These are phyloP conservation scores for Erodium texanum DNA, from an alignment of 441 rosid genomes.

Conservation along the genomic window DNA sequence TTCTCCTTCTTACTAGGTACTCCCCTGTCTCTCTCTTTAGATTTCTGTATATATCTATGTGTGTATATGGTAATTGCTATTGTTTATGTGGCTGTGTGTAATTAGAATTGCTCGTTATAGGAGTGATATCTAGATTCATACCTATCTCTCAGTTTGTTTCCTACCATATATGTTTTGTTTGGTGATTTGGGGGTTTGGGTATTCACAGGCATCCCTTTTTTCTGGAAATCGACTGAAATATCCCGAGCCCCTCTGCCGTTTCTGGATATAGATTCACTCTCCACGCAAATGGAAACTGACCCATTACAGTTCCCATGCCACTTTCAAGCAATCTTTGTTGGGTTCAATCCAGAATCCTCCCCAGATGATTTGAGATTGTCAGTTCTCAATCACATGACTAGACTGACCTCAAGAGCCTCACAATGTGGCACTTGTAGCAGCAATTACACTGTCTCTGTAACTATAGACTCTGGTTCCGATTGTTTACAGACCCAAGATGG, in stretches of 20 bases:
- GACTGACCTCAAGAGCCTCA: slow-evolving; percentile 6
- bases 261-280: slow-evolving; percentile 3
- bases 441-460: slow-evolving; percentile 49
- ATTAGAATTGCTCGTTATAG: neutral
- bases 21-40: neutral
- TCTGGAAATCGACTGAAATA: slow-evolving; percentile 89
- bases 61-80: too few relatives aligned
- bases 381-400: slow-evolving; percentile 32
- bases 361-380: slow-evolving; percentile 30
- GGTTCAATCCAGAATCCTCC: slow-evolving; percentile 14
- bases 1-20: slow-evolving; percentile 62
- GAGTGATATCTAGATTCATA: neutral
- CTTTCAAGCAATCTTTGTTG: slow-evolving; percentile 28
- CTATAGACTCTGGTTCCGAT: slow-evolving; percentile 27
- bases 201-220: slow-evolving; percentile 49
- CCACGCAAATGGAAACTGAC: slow-evolving; percentile 7
- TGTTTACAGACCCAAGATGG: slow-evolving; percentile 25
- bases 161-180: neutral
- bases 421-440: slow-evolving; percentile 40
- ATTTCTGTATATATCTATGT: neutral
- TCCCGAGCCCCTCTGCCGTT: slow-evolving; percentile 58
- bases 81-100: neutral
- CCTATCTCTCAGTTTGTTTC: neutral
- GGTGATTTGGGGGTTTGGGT: neutral
- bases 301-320: slow-evolving; percentile 51